Conservation (phyloP, 2,329 filamentous ascomycete species). For the Microsporum canis region DNA sequence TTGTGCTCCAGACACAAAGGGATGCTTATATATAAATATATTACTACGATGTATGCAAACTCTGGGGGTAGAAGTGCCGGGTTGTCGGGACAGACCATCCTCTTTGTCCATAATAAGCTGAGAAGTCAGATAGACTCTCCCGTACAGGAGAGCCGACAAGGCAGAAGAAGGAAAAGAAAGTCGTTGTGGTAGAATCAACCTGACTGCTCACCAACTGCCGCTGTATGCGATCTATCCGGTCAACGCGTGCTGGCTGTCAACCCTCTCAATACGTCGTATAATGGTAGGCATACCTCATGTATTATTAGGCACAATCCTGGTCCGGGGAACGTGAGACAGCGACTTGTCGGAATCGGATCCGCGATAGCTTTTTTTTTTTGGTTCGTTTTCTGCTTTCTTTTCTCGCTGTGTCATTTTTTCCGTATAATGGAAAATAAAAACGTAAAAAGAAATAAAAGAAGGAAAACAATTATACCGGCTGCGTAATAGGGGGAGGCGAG, state of each 20-base stretch:
- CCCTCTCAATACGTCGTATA: background rate
- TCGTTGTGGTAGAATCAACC: background rate
- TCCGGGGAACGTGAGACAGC: background rate
- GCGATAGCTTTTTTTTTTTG: background rate
- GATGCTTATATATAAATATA: background rate
- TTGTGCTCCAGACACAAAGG: background rate
- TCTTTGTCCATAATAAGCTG: background rate
- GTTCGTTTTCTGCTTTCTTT: background rate
- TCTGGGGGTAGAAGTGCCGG: background rate
- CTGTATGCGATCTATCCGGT: background rate
- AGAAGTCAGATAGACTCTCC: background rate
- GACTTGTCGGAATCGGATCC: slow-evolving; percentile 3
- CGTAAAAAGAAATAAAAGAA: background rate
- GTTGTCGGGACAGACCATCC: background rate
- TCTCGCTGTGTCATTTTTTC: background rate
- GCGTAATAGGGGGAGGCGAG: background rate
- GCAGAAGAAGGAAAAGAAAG: background rate
- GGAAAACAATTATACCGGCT: too few relatives aligned
- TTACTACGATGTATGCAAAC: background rate
- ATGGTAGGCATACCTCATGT: background rate
- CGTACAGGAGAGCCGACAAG: background rate
- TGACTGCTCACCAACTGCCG: slow-evolving; percentile 1
- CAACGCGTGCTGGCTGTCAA: background rate
- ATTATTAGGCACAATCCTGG: background rate
- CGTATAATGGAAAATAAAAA: background rate